Conservation (phyloP, 2,329 filamentous ascomycete species). For the Aureobasidium melanogenum region DNA sequence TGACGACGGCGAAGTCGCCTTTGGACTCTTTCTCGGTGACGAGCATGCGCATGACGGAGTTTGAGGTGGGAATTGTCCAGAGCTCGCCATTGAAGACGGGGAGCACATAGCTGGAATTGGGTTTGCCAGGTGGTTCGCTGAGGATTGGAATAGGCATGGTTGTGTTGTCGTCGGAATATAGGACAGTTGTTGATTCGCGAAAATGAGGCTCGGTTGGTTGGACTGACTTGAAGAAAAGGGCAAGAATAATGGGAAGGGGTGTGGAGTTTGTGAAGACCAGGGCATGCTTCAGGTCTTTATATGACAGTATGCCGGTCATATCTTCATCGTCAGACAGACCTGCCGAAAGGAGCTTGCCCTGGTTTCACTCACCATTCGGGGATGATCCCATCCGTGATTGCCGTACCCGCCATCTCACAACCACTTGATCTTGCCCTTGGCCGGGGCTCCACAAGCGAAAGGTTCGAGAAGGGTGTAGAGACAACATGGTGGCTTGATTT, state of each 20-base stretch:
- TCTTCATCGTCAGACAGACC: no score
- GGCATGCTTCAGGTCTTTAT: not conserved
- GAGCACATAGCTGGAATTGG: conserved; percentile 5
- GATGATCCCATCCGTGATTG: not conserved
- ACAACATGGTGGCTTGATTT: not conserved
- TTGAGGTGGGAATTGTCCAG: conserved; percentile 12
- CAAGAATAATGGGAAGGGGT: not conserved
- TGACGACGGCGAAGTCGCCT: conserved; percentile 11
- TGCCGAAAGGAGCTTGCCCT: not conserved
- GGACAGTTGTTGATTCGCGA: no score
- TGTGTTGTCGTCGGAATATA: not conserved
- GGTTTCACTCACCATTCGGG: not conserved
- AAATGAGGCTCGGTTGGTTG: no score
- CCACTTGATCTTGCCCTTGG: not conserved
- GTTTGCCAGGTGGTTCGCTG: conserved; percentile 5
- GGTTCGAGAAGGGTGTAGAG: not conserved
- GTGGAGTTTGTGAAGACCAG: not conserved
- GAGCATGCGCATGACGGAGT: conserved; percentile 12
- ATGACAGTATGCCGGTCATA: no score
- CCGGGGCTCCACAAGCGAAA: not conserved
- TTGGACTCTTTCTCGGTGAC: conserved; percentile 11
- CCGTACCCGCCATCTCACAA: not conserved
- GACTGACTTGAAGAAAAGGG: not conserved
- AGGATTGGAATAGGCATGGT: conserved; percentile 8
- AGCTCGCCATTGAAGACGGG: conserved; percentile 7